phyloP scores from a whole-genome alignment of 1,284 basidiomycete genomes.

The Sphaerobolus stellatus region DNA sequence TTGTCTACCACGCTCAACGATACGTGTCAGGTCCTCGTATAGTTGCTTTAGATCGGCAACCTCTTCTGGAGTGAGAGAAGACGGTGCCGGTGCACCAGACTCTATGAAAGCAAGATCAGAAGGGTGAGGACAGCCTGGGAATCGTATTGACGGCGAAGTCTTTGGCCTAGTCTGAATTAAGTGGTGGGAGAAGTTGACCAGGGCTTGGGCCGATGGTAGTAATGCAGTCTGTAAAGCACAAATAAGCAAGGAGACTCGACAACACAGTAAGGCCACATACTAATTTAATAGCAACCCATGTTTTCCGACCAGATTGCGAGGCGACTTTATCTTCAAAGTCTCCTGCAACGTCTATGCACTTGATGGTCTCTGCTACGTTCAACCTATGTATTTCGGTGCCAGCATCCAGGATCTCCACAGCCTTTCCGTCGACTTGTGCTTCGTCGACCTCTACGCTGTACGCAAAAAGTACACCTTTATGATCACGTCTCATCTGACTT shows the following conservation, averaged over 20 bases:
- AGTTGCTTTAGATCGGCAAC: conserved; percentile 59
- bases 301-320: conserved; percentile 43
- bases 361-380: conserved; percentile 69
- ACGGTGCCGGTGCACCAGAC: conserved; percentile 13
- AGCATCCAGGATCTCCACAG: conserved; percentile 18
- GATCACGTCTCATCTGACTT: conserved; percentile 56
- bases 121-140: conserved; percentile 59
- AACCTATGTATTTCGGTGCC: conserved; percentile 46
- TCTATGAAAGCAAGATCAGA: conserved; percentile 52
- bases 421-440: conserved; percentile 42
- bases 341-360: conserved; percentile 73
- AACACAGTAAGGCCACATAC: too few species aligned
- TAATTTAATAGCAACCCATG: conserved; percentile 83
- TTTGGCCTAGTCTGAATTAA: conserved; percentile 42
- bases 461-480: conserved; percentile 78
- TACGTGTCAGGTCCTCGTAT: conserved; percentile 54
- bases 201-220: conserved; percentile 52
- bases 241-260: too few species aligned
- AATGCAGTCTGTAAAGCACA: conserved; percentile 53
- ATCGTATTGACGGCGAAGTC: conserved; percentile 44
- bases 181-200: conserved; percentile 55
- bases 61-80: conserved; percentile 50
- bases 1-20: conserved; percentile 61
- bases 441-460: conserved; percentile 86
- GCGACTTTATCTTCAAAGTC: conserved; percentile 64